Conservation (phyloP, 2,329 filamentous ascomycete species). For the Cladophialophora carrionii region DNA sequence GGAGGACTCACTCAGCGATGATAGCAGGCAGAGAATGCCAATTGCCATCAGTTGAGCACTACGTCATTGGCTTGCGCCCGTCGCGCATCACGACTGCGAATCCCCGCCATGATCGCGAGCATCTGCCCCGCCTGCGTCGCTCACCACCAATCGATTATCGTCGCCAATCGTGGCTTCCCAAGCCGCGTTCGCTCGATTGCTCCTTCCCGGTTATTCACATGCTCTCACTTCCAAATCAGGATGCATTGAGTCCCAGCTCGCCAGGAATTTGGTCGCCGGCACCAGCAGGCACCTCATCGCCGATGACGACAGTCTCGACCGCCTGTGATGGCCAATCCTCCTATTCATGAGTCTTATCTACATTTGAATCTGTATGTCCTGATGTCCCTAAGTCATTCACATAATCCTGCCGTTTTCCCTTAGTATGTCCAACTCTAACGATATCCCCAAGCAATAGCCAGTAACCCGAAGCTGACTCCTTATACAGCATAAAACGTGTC, state of each 20-base stretch:
- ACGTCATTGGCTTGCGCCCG: conserved; percentile 16
- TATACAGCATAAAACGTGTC: conserved; percentile 32
- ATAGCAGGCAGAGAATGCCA: neutral
- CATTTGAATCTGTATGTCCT: conserved; percentile 3
- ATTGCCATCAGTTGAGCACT: neutral
- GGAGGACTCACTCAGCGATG: neutral
- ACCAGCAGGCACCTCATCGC: neutral
- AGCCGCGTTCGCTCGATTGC: neutral
- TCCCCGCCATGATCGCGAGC: conserved; percentile 2
- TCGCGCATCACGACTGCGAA: neutral
- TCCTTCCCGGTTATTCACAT: neutral
- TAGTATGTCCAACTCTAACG: neutral
- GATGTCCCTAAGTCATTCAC: conserved; percentile 5
- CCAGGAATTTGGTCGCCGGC: neutral
- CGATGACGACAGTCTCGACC: neutral
- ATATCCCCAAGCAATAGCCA: neutral
- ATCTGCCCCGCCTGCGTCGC: neutral
- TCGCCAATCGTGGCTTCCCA: conserved; percentile 17
- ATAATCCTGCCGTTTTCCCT: neutral
- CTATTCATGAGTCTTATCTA: neutral
- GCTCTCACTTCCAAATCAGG: neutral
- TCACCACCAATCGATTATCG: conserved; percentile 17
- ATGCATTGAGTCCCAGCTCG: neutral
- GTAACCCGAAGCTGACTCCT: neutral
- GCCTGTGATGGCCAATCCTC: neutral